Conservation (phyloP, 1,284 basidiomycete genomes). For the Ceratobasidium sp. region DNA sequence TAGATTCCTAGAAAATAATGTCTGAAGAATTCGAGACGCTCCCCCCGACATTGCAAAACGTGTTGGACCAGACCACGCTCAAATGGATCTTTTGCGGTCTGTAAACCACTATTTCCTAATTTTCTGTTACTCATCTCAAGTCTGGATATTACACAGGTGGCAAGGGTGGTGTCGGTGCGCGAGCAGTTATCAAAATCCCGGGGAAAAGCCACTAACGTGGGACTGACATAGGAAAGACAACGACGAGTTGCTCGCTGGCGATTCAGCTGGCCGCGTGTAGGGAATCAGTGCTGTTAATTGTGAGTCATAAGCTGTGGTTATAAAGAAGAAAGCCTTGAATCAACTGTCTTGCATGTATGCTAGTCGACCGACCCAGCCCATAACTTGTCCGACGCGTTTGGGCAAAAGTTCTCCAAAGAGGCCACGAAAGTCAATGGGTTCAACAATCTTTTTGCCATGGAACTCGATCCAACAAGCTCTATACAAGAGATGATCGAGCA, state of each 20-base stretch:
- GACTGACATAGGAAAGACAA: conserved; percentile 81
- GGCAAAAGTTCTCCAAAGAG: conserved; percentile 99
- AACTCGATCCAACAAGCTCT: conserved; percentile 97
- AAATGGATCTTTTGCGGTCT: conserved; percentile 97
- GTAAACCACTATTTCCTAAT: conserved; percentile 54
- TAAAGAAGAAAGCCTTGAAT: not conserved
- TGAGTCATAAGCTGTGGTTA: conserved; percentile 66
- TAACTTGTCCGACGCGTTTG: conserved; percentile 98
- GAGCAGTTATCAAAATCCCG: not conserved
- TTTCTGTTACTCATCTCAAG: conserved; percentile 44
- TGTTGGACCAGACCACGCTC: conserved; percentile 86
- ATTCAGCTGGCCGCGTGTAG: conserved; percentile 89
- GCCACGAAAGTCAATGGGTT: conserved; percentile 99
- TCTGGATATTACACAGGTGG: conserved; percentile 68
- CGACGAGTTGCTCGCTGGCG: conserved; percentile 94
- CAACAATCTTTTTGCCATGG: conserved; percentile 97
- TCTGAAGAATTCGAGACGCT: conserved; percentile 56
- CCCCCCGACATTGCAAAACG: conserved; percentile 86
- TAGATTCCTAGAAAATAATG: conserved; percentile 28
- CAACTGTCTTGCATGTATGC: not conserved
- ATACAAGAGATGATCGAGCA: conserved; percentile 99
- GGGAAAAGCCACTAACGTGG: conserved; percentile 21
- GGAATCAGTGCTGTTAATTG: conserved; percentile 93
- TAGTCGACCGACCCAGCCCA: conserved; percentile 99
- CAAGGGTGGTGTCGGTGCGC: conserved; percentile 92